Conservation (phyloP, 805 yeast species). For the Cyberlindnera maritima region DNA sequence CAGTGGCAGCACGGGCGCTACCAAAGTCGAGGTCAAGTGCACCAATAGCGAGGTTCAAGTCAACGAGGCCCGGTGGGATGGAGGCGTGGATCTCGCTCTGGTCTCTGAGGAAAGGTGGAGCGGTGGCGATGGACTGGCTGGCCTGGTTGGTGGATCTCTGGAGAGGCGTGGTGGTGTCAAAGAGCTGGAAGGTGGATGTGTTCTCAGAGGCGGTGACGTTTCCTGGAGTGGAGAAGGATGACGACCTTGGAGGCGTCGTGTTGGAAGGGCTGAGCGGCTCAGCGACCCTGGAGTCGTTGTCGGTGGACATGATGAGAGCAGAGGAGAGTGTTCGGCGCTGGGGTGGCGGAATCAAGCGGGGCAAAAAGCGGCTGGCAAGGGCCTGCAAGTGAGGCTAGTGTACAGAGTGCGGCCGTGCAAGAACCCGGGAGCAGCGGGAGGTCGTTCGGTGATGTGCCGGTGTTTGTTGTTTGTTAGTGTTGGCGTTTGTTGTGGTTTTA, state of each 20-base stretch:
- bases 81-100: conserved; percentile 9
- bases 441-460: background rate
- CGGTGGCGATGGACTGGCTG: conserved; percentile 20
- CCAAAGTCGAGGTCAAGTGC: conserved; percentile 27
- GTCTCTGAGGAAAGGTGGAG: conserved; percentile 27
- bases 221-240: conserved; percentile 21
- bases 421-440: background rate
- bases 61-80: conserved; percentile 23
- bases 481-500: background rate
- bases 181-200: conserved; percentile 22
- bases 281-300: conserved; percentile 9
- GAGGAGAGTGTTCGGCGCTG: background rate
- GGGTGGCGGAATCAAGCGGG: background rate
- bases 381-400: background rate
- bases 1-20: conserved; percentile 3
- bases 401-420: background rate
- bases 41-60: conserved; percentile 27
- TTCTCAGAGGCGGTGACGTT: conserved; percentile 1
- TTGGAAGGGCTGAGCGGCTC: conserved; percentile 18
- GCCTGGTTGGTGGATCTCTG: conserved; percentile 23
- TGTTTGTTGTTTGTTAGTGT: background rate
- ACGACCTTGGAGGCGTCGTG: conserved; percentile 17
- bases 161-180: conserved; percentile 23
- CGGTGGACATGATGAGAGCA: conserved; percentile 15
- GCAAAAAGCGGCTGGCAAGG: background rate